These are phyloP conservation scores for Eucommia ulmoides DNA, from an alignment of 257 asterid genomes.

Conservation along the genomic window DNA sequence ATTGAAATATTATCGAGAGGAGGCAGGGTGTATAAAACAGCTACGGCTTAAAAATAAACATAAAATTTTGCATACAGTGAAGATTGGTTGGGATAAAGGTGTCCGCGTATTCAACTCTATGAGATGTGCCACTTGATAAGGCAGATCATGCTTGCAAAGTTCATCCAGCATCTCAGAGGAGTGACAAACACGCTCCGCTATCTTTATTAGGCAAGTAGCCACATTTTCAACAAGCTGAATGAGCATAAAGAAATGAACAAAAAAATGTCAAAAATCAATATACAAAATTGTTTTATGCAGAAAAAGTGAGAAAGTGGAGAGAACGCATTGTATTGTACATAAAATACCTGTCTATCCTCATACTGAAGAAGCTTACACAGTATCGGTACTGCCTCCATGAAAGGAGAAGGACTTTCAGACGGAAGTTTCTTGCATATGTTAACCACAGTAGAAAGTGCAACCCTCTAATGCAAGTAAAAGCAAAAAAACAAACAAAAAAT, in stretches of 20 bases:
- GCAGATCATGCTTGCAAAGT: slow-evolving; percentile 64
- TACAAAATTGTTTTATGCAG: background rate
- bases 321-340: slow-evolving; percentile 6
- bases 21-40: background rate
- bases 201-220: slow-evolving; percentile 75
- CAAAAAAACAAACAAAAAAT: slow-evolving; percentile 16
- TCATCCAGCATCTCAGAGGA: slow-evolving; percentile 73
- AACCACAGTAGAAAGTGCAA: slow-evolving; percentile 80
- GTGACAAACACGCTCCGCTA: slow-evolving; percentile 46
- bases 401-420: slow-evolving; percentile 49
- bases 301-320: slow-evolving; percentile 2
- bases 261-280: slow-evolving; percentile 9
- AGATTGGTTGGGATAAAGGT: slow-evolving; percentile 48
- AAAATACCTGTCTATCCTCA: slow-evolving; percentile 79
- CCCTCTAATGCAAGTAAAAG: slow-evolving; percentile 43
- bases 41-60: background rate
- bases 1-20: background rate
- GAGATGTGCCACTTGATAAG: slow-evolving; percentile 63
- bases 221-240: slow-evolving; percentile 87
- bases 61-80: slow-evolving; percentile 42
- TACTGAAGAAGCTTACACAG: slow-evolving; percentile 87
- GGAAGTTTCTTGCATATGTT: slow-evolving; percentile 78
- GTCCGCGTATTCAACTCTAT: slow-evolving; percentile 63
- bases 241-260: slow-evolving; percentile 3
- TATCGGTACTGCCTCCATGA: slow-evolving; percentile 87